A percentile compares a stretch with the other conserved stretches of the same genome.
Evolutionary conservation across 2,329 filamentous ascomycete genomes (phyloP).

Genomic region (Bipolaris gigantea): DNA sequence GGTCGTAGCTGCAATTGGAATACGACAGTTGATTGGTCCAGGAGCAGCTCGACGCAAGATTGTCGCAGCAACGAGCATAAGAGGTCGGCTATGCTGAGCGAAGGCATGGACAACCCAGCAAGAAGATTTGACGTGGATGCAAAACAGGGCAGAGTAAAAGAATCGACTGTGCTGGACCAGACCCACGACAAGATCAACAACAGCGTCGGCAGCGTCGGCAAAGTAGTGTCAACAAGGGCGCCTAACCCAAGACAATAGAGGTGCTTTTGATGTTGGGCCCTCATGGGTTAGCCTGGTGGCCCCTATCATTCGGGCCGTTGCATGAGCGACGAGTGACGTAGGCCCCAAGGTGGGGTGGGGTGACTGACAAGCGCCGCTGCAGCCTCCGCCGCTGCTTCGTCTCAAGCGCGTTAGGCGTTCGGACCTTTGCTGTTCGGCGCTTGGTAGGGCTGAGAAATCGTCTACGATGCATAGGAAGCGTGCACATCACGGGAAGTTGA

Average conservation of each 20-base stretch:
- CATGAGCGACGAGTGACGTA: constrained; percentile 15
- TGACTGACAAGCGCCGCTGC: constrained; percentile 14
- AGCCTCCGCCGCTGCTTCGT: constrained; percentile 6
- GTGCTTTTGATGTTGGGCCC: constrained; percentile 11
- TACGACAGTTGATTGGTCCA: constrained; percentile 9
- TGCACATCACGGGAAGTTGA: not conserved
- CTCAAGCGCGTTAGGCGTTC: constrained; percentile 7
- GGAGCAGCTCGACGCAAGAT: not conserved
- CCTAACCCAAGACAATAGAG: constrained; percentile 1
- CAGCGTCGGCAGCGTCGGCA: constrained; percentile 4
- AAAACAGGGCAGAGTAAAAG: not conserved
- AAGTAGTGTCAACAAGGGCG: not conserved
- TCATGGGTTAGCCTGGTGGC: not conserved
- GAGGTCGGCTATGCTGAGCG: not conserved
- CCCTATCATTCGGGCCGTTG: constrained; percentile 9
- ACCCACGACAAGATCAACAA: constrained; percentile 6
- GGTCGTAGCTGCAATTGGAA: not conserved
- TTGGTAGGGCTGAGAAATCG: constrained; percentile 21
- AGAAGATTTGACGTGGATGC: not conserved
- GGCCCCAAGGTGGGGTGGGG: constrained; percentile 17
- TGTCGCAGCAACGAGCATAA: constrained; percentile 8
- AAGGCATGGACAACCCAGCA: not conserved
- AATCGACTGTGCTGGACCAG: not conserved
- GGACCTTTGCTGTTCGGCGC: constrained; percentile 10
- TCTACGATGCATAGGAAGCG: constrained; percentile 5